Conservation (phyloP, 2,329 filamentous ascomycete species). For the Verticillium nubilum region DNA sequence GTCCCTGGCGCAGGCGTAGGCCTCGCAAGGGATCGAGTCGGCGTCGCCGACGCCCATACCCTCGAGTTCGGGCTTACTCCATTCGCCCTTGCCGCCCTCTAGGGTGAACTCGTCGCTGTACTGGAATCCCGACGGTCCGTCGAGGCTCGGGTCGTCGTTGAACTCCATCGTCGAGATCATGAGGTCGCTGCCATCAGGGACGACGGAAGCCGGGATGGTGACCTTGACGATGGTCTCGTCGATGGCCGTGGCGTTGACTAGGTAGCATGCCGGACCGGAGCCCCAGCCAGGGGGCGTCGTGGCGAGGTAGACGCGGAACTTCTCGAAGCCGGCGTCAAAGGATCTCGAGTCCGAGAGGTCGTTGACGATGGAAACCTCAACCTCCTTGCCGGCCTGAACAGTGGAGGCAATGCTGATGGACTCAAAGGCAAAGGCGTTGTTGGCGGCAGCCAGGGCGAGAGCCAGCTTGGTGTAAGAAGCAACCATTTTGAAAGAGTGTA, state of each 20-base stretch:
- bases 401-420: conserved; percentile 1
- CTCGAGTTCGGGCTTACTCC: conserved; percentile 7
- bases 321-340: conserved; percentile 13
- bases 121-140: conserved; percentile 7
- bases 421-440: background rate
- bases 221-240: conserved; percentile 19
- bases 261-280: conserved; percentile 24
- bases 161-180: conserved; percentile 17
- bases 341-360: conserved; percentile 17
- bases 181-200: conserved; percentile 22
- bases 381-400: conserved; percentile 9
- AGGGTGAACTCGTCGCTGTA: conserved; percentile 10
- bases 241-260: conserved; percentile 22
- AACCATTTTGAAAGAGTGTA: background rate
- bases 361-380: conserved; percentile 25
- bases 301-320: conserved; percentile 25
- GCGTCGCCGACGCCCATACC: conserved; percentile 2
- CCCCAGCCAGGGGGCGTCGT: conserved; percentile 21
- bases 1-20: conserved; percentile 8
- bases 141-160: conserved; percentile 4
- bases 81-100: conserved; percentile 8
- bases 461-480: background rate
- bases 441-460: background rate
- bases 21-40: conserved; percentile 6
- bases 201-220: conserved; percentile 22